phyloP scores from a whole-genome alignment of 352 stramenopile species.

The Phytophthora rubi region DNA sequence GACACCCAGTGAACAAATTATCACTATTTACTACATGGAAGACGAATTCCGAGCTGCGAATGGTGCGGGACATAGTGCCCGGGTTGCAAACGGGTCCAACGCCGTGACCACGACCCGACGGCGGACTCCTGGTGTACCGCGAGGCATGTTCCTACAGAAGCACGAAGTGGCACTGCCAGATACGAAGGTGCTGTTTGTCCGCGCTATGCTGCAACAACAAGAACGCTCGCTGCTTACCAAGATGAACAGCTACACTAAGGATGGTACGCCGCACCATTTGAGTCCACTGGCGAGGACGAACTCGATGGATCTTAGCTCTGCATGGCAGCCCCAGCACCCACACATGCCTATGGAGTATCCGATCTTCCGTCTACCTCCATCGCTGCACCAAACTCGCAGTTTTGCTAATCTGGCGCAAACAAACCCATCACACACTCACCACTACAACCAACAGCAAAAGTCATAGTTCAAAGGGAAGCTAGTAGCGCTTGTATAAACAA shows the following conservation, averaged over 20 bases:
- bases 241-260: constrained; percentile 49
- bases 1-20: constrained; percentile 36
- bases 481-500: background rate
- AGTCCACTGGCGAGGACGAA: constrained; percentile 38
- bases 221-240: constrained; percentile 78
- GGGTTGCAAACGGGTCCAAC: constrained; percentile 28
- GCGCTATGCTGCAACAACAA: constrained; percentile 88
- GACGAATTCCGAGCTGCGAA: constrained; percentile 61
- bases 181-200: constrained; percentile 81
- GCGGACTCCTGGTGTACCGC: constrained; percentile 40
- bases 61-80: constrained; percentile 25
- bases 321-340: constrained; percentile 50
- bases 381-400: constrained; percentile 47
- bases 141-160: constrained; percentile 83
- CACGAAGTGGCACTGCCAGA: constrained; percentile 76
- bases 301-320: constrained; percentile 50
- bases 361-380: constrained; percentile 66
- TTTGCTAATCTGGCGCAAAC: constrained; percentile 39
- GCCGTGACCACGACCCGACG: constrained; percentile 35
- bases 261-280: constrained; percentile 25
- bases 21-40: constrained; percentile 78
- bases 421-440: constrained; percentile 16
- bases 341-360: constrained; percentile 59
- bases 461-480: constrained; percentile 9
- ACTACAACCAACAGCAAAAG: constrained; percentile 18